phyloP scores from a whole-genome alignment of 768 basidiomycete genomes.

The Tylopilus rubrobrunneus region DNA sequence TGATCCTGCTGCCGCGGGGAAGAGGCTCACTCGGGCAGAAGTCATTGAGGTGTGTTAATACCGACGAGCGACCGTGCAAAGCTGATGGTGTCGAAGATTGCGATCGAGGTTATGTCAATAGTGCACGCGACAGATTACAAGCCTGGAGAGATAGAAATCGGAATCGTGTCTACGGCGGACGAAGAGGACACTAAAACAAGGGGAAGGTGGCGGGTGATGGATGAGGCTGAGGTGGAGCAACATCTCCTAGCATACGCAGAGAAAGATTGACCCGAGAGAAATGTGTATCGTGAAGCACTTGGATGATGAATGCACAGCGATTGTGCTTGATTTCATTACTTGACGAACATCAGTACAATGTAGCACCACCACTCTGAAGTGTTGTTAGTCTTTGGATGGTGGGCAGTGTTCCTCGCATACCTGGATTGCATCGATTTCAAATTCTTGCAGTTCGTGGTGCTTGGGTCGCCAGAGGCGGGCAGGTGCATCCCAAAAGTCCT shows the following conservation, averaged over 20 bases:
- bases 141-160: conserved; percentile 92
- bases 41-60: conserved; percentile 78
- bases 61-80: neutral
- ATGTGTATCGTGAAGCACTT: neutral
- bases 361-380: conserved; percentile 62
- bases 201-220: conserved; percentile 79
- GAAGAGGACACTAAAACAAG: conserved; percentile 70
- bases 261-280: conserved; percentile 58
- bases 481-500: conserved; percentile 69
- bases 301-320: too few relatives aligned
- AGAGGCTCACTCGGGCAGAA: conserved; percentile 65
- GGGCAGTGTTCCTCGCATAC: conserved; percentile 35
- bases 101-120: conserved; percentile 90
- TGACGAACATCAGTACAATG: conserved; percentile 33
- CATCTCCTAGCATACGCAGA: conserved; percentile 84
- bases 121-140: conserved; percentile 98
- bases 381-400: neutral
- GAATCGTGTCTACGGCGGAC: conserved; percentile 74
- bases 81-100: conserved; percentile 52
- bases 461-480: conserved; percentile 51
- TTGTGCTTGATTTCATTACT: too few relatives aligned
- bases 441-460: conserved; percentile 45
- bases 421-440: conserved; percentile 64
- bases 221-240: conserved; percentile 71
- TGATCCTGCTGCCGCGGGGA: conserved; percentile 71